Evolutionary conservation across 2,329 filamentous ascomycete genomes (phyloP), one percentile per base, ranked within the genome.

Genomic region (Calonectria pseudoreteaudii): DNA sequence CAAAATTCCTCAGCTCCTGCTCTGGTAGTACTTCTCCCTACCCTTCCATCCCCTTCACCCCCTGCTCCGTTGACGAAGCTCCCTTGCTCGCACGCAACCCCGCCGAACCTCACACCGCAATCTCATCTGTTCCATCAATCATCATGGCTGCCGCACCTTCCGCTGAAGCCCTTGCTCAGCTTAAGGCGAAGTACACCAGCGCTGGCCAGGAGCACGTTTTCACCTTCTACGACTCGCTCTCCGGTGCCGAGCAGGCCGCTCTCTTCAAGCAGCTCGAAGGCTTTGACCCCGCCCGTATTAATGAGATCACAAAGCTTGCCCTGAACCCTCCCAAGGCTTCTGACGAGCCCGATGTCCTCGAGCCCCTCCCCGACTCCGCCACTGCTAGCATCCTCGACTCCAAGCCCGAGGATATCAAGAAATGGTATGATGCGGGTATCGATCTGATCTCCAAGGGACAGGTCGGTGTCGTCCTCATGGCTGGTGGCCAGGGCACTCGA

Each of bases 321-420:
- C 90, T 98, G 77, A 91, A 95, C 86, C 94, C 96, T 36, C 91
- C 93, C 75, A 90, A 93, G 81, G 86, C 91, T 72, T 89, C 92
- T 74, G 87, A 89, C 75, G 86, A 86, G 73, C 85, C 88, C 70
- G 89, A 86, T 73, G 85, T 85, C 41, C 92, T 98, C 82, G 95
- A 98, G 86, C 96, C 96, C 67, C 92, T 99, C 30, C 97, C 97
- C 76, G 93, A 95, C 60, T 92, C 93, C 72, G 95, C 95, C 64
- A 95, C 92, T 62, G 97, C 96, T 66, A 98, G 95, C 72, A 95
- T 98, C 80, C 92, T 98, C 84, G 96, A 98, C 86, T 97, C 96
- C 74, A 91, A 94, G 80, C 85, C 92, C 66, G 91, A 92, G 73
- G 93, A 98, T 83, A 90, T 98, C 75, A 88, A 94, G 79, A 91